Conservation (phyloP, 371 early-diverging fungal genomes). For the Apophysomyces ossiformis region DNA sequence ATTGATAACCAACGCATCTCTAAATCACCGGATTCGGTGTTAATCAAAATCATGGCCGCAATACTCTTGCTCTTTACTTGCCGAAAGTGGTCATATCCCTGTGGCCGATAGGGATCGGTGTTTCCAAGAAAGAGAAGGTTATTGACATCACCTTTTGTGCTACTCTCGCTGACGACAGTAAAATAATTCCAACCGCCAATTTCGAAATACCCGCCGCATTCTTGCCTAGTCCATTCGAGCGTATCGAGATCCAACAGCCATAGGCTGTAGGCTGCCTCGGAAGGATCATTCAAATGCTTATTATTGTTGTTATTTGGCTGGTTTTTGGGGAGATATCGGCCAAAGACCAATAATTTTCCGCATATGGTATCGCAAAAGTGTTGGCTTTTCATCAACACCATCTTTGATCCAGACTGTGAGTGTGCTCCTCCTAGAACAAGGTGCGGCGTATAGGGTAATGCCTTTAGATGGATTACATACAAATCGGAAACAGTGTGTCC, state of each 20-base stretch:
- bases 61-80: constrained; percentile 5
- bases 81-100: constrained; percentile 64
- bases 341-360: constrained; percentile 61
- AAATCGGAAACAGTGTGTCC: constrained; percentile 64
- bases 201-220: constrained; percentile 56
- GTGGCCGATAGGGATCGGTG: constrained; percentile 55
- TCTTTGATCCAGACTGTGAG: constrained; percentile 27
- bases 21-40: background rate
- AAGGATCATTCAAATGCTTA: constrained; percentile 2
- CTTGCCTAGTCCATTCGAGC: constrained; percentile 63
- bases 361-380: constrained; percentile 67
- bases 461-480: constrained; percentile 54
- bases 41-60: background rate
- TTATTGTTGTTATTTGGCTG: constrained; percentile 19
- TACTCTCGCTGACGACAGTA: constrained; percentile 43
- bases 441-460: constrained; percentile 36
- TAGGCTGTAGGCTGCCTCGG: constrained; percentile 49
- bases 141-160: constrained; percentile 16
- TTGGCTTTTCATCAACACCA: constrained; percentile 63
- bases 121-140: constrained; percentile 55
- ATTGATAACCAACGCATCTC: constrained; percentile 59
- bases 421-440: constrained; percentile 31
- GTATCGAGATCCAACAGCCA: constrained; percentile 67
- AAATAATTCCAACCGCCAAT: constrained; percentile 69
- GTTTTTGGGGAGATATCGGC: constrained; percentile 37